Percentiles rank a stretch among this genome's conserved stretches.
Evolutionary conservation across 2,329 filamentous ascomycete species (phyloP).

Genomic region (Westerdykella ornata): DNA sequence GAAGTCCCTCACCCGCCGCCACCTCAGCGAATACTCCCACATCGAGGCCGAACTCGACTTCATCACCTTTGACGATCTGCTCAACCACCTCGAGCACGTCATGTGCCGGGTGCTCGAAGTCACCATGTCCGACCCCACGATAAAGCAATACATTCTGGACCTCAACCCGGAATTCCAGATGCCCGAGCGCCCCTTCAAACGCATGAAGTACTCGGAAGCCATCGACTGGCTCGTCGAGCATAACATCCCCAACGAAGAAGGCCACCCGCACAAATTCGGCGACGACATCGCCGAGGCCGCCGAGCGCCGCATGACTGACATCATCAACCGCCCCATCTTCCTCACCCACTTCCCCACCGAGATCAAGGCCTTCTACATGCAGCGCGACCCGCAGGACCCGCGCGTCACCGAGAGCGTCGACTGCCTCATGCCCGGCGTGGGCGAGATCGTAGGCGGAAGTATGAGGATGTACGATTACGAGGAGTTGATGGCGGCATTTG

Average conservation of each 20-base stretch:
- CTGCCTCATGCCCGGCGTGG: slow-evolving; percentile 81
- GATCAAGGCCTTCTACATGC: slow-evolving; percentile 99
- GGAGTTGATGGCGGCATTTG: slow-evolving; percentile 76
- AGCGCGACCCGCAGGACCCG: slow-evolving; percentile 69
- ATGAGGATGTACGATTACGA: slow-evolving; percentile 95
- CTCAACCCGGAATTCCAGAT: slow-evolving; percentile 87
- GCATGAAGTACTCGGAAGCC: slow-evolving; percentile 91
- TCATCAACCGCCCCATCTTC: slow-evolving; percentile 91
- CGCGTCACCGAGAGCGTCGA: slow-evolving; percentile 93
- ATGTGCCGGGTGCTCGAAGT: slow-evolving; percentile 81
- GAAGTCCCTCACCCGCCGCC: slow-evolving; percentile 88
- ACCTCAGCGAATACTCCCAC: slow-evolving; percentile 94
- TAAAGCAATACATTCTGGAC: slow-evolving; percentile 66
- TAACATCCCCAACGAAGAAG: slow-evolving; percentile 89
- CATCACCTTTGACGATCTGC: slow-evolving; percentile 83
- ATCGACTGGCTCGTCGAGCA: slow-evolving; percentile 90
- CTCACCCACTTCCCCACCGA: slow-evolving; percentile 93
- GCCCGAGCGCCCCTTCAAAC: slow-evolving; percentile 78
- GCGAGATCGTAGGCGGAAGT: slow-evolving; percentile 91
- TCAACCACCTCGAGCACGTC: slow-evolving; percentile 78
- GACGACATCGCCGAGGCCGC: slow-evolving; percentile 98
- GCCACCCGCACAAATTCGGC: slow-evolving; percentile 80
- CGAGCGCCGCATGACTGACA: slow-evolving; percentile 94
- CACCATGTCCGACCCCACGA: slow-evolving; percentile 64
- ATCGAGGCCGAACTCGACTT: slow-evolving; percentile 95